A percentile compares a stretch with the other conserved stretches of the same genome.
Conservation (phyloP, 2,329 filamentous ascomycete genomes). For the Arthrinium puccinioides region DNA sequence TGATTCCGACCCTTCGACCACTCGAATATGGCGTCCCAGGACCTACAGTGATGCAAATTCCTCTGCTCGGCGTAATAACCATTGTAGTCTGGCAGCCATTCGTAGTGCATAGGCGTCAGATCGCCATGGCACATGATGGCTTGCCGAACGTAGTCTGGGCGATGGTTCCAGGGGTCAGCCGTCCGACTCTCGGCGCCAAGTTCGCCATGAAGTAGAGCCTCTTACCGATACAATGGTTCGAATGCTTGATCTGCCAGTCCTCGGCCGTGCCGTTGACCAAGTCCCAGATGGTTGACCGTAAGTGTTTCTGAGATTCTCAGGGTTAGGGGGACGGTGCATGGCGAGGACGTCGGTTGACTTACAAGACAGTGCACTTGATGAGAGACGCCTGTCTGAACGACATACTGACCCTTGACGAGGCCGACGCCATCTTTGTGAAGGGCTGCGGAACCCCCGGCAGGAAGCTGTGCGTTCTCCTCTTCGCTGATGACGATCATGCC, state of each 20-base stretch:
- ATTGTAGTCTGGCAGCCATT: neutral
- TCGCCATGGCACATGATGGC: constrained; percentile 1
- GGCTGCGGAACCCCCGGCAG: neutral
- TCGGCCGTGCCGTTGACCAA: no score
- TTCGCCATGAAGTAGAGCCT: no score
- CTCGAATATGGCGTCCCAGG: neutral
- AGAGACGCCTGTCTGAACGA: neutral
- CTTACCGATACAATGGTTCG: no score
- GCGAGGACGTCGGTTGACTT: no score
- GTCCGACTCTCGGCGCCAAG: no score
- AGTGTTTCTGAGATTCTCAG: no score
- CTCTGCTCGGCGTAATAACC: neutral
- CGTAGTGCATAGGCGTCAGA: neutral
- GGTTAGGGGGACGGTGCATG: no score
- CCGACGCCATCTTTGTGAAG: neutral
- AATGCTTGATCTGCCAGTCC: no score
- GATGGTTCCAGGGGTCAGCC: neutral
- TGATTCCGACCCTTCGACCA: neutral
- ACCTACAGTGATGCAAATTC: neutral
- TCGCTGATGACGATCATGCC: neutral
- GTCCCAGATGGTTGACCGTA: no score
- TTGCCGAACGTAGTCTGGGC: neutral
- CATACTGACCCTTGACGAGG: no score
- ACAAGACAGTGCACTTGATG: constrained; percentile 1
- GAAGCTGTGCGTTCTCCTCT: neutral